phyloP scores from a whole-genome alignment of 352 stramenopile species.

The Phytopythium vexans region DNA sequence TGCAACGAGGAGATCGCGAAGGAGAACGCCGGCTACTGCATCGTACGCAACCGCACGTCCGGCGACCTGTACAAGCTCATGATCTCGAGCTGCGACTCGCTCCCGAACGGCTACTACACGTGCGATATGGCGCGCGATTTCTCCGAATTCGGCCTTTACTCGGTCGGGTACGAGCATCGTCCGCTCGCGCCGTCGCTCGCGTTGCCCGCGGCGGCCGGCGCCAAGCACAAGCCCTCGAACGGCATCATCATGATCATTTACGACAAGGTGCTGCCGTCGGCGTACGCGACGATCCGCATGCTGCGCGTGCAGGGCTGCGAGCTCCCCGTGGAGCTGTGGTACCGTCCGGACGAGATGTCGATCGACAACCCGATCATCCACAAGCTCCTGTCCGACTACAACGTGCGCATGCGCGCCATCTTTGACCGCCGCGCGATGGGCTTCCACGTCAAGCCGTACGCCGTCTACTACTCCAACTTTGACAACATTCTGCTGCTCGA shows the following conservation, averaged over 20 bases:
- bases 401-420: slow-evolving; percentile 78
- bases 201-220: slow-evolving; percentile 34
- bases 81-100: slow-evolving; percentile 69
- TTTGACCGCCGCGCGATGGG: slow-evolving; percentile 69
- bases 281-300: slow-evolving; percentile 78
- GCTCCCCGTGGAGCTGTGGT: slow-evolving; percentile 83
- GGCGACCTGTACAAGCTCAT: slow-evolving; percentile 81
- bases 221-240: slow-evolving; percentile 54
- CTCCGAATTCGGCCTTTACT: slow-evolving; percentile 78
- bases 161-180: slow-evolving; percentile 61
- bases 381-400: slow-evolving; percentile 58
- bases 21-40: slow-evolving; percentile 81
- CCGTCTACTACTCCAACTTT: slow-evolving; percentile 85
- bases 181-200: slow-evolving; percentile 71
- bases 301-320: slow-evolving; percentile 73
- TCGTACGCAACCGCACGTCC: slow-evolving; percentile 79
- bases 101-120: slow-evolving; percentile 69
- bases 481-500: slow-evolving; percentile 83
- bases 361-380: slow-evolving; percentile 80
- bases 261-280: slow-evolving; percentile 70
- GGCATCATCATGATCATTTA: slow-evolving; percentile 86
- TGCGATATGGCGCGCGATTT: slow-evolving; percentile 81
- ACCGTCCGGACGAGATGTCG: slow-evolving; percentile 82
- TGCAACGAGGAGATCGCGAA: slow-evolving; percentile 66
- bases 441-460: slow-evolving; percentile 84